A percentile compares a stretch with the other conserved stretches of the same genome.
phyloP scores from a whole-genome alignment of 2,329 filamentous ascomycete genomes.

The Aspergillus arachidicola region DNA sequence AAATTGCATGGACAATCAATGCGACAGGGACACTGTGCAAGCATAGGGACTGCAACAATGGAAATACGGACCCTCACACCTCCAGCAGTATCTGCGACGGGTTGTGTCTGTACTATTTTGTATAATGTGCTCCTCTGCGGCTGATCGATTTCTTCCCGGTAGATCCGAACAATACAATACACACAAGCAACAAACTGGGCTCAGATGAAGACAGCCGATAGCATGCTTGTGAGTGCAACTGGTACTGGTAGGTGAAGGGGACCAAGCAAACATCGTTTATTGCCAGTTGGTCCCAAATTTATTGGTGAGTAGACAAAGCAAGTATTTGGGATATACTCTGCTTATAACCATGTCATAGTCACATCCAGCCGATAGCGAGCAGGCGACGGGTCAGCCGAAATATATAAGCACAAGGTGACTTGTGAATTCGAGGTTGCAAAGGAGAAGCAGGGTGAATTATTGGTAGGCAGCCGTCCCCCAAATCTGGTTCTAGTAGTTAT shows the following conservation, averaged over 20 bases:
- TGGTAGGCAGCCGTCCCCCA: background rate
- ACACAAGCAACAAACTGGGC: conserved; percentile 17
- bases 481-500: conserved; percentile 5
- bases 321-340: background rate
- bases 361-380: background rate
- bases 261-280: conserved; percentile 21
- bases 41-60: conserved; percentile 1
- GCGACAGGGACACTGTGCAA: background rate
- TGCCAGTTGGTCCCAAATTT: background rate
- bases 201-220: conserved; percentile 19
- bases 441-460: background rate
- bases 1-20: background rate
- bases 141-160: conserved; percentile 2
- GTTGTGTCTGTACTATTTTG: background rate
- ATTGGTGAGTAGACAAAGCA: background rate
- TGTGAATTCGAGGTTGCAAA: background rate
- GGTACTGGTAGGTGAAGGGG: conserved; percentile 10
- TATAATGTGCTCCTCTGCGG: conserved; percentile 2
- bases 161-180: conserved; percentile 7
- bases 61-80: conserved; percentile 17
- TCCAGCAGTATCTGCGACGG: conserved; percentile 17
- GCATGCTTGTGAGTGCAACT: conserved; percentile 25
- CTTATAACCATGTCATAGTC: background rate
- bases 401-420: background rate
- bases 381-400: background rate